Evolutionary conservation across 768 basidiomycete genomes (phyloP).

Genomic region (Boletellus ananas): DNA sequence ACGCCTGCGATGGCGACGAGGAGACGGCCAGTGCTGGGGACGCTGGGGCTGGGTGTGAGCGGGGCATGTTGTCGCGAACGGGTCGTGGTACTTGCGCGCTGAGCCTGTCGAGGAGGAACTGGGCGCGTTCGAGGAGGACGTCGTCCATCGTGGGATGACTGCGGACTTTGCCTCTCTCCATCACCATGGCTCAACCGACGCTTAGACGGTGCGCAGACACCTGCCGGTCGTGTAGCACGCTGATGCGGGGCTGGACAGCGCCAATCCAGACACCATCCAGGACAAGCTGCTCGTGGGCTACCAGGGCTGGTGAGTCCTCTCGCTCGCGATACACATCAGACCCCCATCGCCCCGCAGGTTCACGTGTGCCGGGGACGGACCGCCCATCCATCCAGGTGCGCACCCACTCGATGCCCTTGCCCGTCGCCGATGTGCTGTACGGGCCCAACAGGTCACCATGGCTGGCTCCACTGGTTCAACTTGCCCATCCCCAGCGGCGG

Average conservation of each 20-base stretch:
- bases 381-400: slow-evolving; percentile 58
- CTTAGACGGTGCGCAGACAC: not conserved
- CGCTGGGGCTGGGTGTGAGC: slow-evolving; percentile 3
- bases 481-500: slow-evolving; percentile 67
- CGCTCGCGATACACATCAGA: not conserved
- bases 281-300: slow-evolving; percentile 84
- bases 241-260: slow-evolving; percentile 34
- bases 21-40: slow-evolving; percentile 39
- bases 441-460: slow-evolving; percentile 56
- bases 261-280: slow-evolving; percentile 72
- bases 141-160: slow-evolving; percentile 36
- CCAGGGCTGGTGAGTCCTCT: slow-evolving; percentile 68
- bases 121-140: slow-evolving; percentile 38
- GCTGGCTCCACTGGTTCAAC: slow-evolving; percentile 85
- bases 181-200: not conserved
- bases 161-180: not conserved
- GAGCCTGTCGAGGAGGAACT: slow-evolving; percentile 35
- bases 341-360: slow-evolving; percentile 46
- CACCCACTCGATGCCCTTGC: not conserved
- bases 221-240: not conserved
- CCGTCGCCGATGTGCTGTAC: not conserved
- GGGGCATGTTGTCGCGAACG: not conserved
- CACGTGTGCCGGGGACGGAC: slow-evolving; percentile 65
- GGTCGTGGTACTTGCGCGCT: slow-evolving; percentile 31
- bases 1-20: slow-evolving; percentile 73